Evolutionary conservation across 495 filamentous ascomycete species (phyloP), one percentile per base, ranked within the genome.

Genomic region (Schizothecium vesticola): DNA sequence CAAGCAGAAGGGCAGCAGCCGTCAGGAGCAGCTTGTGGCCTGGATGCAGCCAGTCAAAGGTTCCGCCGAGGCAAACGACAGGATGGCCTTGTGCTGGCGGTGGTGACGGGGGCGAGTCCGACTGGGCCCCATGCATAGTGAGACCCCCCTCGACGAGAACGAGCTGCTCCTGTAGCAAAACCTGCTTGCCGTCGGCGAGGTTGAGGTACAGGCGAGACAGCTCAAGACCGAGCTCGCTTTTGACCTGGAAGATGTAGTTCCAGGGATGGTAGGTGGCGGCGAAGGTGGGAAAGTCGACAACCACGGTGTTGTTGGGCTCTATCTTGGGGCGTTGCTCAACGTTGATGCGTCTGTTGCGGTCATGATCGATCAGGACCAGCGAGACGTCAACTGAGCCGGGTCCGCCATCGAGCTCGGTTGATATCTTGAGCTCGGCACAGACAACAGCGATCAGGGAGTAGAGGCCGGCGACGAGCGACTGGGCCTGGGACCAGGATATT

Each of bases 1-100:
- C 80, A 7, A 94, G 78, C 11, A 92, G 82, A 61, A 97, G 82
- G 5, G 90, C 89, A 10, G 88, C 90, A 72, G 94, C 94, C 9
- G 94, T 94, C 43, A 99, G 82, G 8, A 99, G 86, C 24, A 97
- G 84, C 75, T 97, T 97, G 81, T 99, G 95, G n/a, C 95, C 95
- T 28, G 91, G 86, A 75, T 98, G 95, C 51, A 99, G 86, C 79
- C 98, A 92, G 78, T 99, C 95, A 76, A 98, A 99, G 4, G 95
- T 98, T 22, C 95, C 95, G 56, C 94, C 95, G 33, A 98, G 88
- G n/a, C 87, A 88, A 33, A 96, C 90, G 5, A 79, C 74, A 13
- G 75, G 63, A 64, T 82, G 77, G 16, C 73, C 69, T 3, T 60
- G 58, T 1, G 79, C 76, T 31, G 72, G 75, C 4, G 72, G 56